Conservation (phyloP, 768 basidiomycete species). For the Boletus subparvulus region DNA sequence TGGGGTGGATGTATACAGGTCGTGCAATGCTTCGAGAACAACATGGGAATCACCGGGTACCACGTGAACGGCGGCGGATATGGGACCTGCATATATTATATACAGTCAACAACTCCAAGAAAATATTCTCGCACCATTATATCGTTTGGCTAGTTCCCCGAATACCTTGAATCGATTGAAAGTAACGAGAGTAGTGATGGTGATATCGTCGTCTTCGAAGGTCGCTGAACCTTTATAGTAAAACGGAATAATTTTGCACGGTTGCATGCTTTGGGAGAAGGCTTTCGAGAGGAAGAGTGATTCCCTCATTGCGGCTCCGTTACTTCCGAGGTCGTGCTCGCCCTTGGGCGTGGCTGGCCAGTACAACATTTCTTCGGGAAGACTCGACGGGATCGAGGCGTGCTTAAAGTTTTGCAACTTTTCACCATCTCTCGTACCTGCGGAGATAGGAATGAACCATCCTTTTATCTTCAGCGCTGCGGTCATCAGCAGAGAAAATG, state of each 20-base stretch:
- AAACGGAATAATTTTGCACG: constrained; percentile 76
- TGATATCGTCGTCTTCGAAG: constrained; percentile 67
- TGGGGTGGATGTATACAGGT: constrained; percentile 64
- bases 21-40: constrained; percentile 62
- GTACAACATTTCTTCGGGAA: constrained; percentile 19
- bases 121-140: constrained; percentile 53
- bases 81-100: constrained; percentile 55
- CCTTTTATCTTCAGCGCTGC: constrained; percentile 7
- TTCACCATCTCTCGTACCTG: not conserved
- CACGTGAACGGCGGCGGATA: constrained; percentile 82
- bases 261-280: constrained; percentile 67
- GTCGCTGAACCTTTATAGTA: constrained; percentile 66
- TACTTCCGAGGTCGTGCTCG: not conserved
- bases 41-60: constrained; percentile 40
- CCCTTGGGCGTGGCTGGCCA: constrained; percentile 17
- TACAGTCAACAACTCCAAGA: not conserved
- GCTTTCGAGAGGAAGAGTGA: constrained; percentile 64
- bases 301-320: constrained; percentile 39
- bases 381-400: not conserved
- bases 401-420: constrained; percentile 1
- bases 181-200: constrained; percentile 83
- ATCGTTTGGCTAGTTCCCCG: constrained; percentile 67
- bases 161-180: constrained; percentile 75
- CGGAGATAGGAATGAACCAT: constrained; percentile 1
- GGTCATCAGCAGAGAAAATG: constrained; percentile 22